Base-by-base conservation (phyloP, 768 basidiomycete genomes). In the Pleurotus tuoliensis region DNA sequence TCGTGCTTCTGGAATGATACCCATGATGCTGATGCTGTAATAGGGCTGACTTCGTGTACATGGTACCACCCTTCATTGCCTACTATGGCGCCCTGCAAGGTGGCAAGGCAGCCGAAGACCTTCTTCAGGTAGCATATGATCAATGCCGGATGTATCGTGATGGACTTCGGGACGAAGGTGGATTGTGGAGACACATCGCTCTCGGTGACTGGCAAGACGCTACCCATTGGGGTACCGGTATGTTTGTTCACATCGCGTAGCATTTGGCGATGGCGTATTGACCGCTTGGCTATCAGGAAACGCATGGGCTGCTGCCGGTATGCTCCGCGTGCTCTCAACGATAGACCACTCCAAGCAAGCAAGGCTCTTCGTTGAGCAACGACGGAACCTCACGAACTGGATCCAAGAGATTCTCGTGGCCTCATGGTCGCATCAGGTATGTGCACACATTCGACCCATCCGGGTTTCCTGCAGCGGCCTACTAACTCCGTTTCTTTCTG, bases 221-320 rank as follows among this genome's bases (percentile, higher is more conserved):
- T 22, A 77, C 74, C 0, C 80, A 82, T 61, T 86, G 83, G 84
- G 76, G 76, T 2, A 84, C 84, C 55, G 84, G 84, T 71, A 51
- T 34, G 61, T 24, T n/a, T 46, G 27, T 54, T 34, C 30, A 34
- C 30, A 34, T 34, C 30, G 30, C 30, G 30, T 34, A 34, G 30
- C 8, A 34, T 34, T 34, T 11, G 30, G 9, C 9, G 30, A 34
- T 34, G 30, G 30, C 11, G 30, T 34, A 2, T 8, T 34, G 30
- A 34, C 30, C 25, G 25, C 50, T 8, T 51, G 38, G 8, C 30
- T 40, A 7, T 47, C 44, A 80, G 81, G 81, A 3, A 88, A 88
- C 63, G 87, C 69, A 1, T 88, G 86, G 87, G 86, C 84, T 0
- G 84, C 84, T 2, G 80, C 79, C 1, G 85, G 87, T 3, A 83